Base-by-base conservation (phyloP, 345 rosid species). In the Combretum micranthum region DNA sequence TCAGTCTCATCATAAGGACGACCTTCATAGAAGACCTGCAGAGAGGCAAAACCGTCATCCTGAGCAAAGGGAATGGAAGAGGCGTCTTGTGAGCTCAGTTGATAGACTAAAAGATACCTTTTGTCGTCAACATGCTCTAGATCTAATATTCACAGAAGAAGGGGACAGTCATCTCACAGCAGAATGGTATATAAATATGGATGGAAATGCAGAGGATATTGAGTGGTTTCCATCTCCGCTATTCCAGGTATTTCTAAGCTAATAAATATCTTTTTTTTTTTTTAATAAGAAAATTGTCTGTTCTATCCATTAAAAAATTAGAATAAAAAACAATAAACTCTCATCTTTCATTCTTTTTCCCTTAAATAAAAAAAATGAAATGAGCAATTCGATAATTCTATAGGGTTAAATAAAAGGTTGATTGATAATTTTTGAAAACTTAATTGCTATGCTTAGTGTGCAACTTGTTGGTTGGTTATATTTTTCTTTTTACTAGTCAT, bases 1-100 rank as follows among this genome's bases (percentile, higher is more conserved):
- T 68, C 94, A 83, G 59, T 66, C 67, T 55, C 77, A 66, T 76
- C 62, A 82, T 63, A 82, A 71, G 72, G 89, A 87, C 58, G 97
- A 87, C 60, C 45, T 69, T 45, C 81, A 73, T 52, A 78, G 89
- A 69, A 85, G 90, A 73, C 80, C 87, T 44, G 44, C 53, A 47
- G 99, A 94, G 72, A 83, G 92, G 77, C 96, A 89, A 72, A 94
- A 84, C 60, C 97, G 99, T 64, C 81, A 87, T 64, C 96, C 96
- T 66, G 99, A 94, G 71, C 99, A 87, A 71, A 82, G 99, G 69
- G 99, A 94, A 81, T 94, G 99, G 99, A 94, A 80, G 78, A 83
- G 87, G 74, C 84, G 93, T 66, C 93, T 94, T 64, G 79, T 75
- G 42, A 61, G 74, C 69, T 83, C 95, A 49, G 91, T 94, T 72